phyloP scores from a whole-genome alignment of 306 rosid genomes.

The Oxytropis ochrocephala region DNA sequence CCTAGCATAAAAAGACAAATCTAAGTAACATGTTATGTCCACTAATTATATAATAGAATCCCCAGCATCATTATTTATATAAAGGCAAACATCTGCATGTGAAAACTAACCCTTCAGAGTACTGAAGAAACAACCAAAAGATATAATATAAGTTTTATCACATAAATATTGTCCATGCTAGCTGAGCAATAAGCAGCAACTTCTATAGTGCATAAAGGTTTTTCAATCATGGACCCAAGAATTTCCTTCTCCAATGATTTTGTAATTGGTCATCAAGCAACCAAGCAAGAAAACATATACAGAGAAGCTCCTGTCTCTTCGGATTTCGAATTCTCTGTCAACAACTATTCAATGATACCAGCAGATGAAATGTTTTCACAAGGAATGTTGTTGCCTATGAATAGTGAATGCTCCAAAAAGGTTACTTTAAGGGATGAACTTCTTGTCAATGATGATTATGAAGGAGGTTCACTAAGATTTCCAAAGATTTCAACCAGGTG shows the following conservation, averaged over 20 bases:
- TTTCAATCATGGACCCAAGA: conserved; percentile 75
- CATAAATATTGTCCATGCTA: conserved; percentile 25
- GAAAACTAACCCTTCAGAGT: conserved; percentile 47
- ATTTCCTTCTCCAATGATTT: conserved; percentile 94
- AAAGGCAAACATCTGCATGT: conserved; percentile 55
- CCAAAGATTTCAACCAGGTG: conserved; percentile 58
- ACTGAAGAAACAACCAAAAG: conserved; percentile 1
- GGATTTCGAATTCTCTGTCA: conserved; percentile 83
- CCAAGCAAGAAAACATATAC: conserved; percentile 56
- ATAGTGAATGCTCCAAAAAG: conserved; percentile 44
- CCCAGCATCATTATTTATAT: conserved; percentile 22
- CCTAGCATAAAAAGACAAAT: conserved; percentile 66
- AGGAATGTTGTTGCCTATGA: conserved; percentile 77
- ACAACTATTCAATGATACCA: conserved; percentile 57
- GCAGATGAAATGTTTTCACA: conserved; percentile 79
- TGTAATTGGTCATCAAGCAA: conserved; percentile 54
- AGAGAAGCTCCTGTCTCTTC: conserved; percentile 95
- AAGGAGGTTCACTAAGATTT: conserved; percentile 36
- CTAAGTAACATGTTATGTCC: conserved; percentile 74
- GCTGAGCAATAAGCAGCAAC: conserved; percentile 34
- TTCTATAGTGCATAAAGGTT: not conserved
- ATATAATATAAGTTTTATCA: conserved; percentile 8
- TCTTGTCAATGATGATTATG: conserved; percentile 40
- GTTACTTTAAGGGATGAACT: conserved; percentile 75
- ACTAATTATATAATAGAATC: conserved; percentile 38